These are phyloP conservation scores for Cyberlindnera lachancei DNA, from an alignment of 805 yeast genomes.

Conservation along the genomic window DNA sequence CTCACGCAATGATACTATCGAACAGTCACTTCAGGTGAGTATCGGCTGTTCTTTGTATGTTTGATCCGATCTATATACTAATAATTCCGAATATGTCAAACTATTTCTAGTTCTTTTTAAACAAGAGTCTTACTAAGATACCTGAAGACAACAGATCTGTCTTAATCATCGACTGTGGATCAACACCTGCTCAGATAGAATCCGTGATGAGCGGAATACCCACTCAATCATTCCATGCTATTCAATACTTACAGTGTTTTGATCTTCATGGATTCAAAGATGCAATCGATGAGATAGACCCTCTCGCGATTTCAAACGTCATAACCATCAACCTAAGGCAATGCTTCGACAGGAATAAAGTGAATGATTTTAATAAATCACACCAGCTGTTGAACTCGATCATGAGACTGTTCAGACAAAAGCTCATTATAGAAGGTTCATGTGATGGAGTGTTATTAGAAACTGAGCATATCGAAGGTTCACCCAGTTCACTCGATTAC, in stretches of 20 bases:
- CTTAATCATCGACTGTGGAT: slow-evolving; percentile 9
- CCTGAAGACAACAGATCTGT: too few species aligned
- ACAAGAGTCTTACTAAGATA: too few species aligned
- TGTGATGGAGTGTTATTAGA: too few species aligned
- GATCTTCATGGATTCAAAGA: slow-evolving; percentile 5
- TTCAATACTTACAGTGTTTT: slow-evolving; percentile 8
- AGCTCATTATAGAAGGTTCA: too few species aligned
- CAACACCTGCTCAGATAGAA: not conserved
- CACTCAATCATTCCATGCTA: not conserved
- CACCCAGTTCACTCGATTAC: too few species aligned
- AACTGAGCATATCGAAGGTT: too few species aligned
- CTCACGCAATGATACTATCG: too few species aligned
- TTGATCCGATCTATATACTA: too few species aligned
- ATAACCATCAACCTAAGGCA: slow-evolving; percentile 5
- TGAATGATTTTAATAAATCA: not conserved
- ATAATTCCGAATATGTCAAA: too few species aligned
- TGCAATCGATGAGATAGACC: not conserved
- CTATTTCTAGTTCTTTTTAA: too few species aligned
- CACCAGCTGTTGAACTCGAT: slow-evolving; percentile 5
- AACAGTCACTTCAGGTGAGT: too few species aligned
- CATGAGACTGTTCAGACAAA: slow-evolving; percentile 3
- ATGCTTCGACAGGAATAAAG: slow-evolving; percentile 2
- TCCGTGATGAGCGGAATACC: slow-evolving; percentile 1
- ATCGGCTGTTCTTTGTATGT: too few species aligned
- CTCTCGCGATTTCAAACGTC: not conserved